Percentiles rank a stretch among this genome's conserved stretches.
Evolutionary conservation across 257 asterid genomes (phyloP).

Genomic region (Cynanchum wilfordii): DNA sequence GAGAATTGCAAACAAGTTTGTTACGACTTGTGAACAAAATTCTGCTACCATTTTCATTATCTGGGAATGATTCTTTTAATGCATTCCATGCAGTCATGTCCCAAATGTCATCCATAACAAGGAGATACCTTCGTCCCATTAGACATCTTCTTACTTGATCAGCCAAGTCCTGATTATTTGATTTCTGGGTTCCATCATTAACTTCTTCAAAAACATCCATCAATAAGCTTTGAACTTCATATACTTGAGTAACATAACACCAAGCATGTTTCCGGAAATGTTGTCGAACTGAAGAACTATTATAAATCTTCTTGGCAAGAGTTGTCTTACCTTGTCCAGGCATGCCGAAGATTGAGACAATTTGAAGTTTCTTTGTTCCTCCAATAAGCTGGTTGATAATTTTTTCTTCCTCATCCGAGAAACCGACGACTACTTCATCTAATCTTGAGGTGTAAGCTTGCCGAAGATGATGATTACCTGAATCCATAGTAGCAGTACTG

Average conservation of each 20-base stretch:
- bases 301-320: neutral
- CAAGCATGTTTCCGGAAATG: neutral
- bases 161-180: neutral
- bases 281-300: neutral
- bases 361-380: neutral
- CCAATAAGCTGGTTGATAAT: neutral
- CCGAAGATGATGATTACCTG: neutral
- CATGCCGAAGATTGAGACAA: neutral
- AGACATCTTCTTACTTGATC: neutral
- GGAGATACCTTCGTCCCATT: neutral
- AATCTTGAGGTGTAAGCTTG: no score
- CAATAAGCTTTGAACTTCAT: neutral
- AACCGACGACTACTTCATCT: neutral
- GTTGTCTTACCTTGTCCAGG: slow-evolving; percentile 5
- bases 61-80: slow-evolving; percentile 5
- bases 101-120: neutral
- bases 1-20: neutral
- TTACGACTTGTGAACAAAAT: slow-evolving; percentile 8
- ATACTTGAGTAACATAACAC: neutral
- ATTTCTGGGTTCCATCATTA: no score
- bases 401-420: neutral
- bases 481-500: no score
- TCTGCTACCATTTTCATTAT: slow-evolving; percentile 10
- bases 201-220: neutral
- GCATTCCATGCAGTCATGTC: neutral